A percentile compares a stretch with the other conserved stretches of the same genome.
phyloP scores from a whole-genome alignment of 352 stramenopile genomes.

The Thraustochytrium sp. region DNA sequence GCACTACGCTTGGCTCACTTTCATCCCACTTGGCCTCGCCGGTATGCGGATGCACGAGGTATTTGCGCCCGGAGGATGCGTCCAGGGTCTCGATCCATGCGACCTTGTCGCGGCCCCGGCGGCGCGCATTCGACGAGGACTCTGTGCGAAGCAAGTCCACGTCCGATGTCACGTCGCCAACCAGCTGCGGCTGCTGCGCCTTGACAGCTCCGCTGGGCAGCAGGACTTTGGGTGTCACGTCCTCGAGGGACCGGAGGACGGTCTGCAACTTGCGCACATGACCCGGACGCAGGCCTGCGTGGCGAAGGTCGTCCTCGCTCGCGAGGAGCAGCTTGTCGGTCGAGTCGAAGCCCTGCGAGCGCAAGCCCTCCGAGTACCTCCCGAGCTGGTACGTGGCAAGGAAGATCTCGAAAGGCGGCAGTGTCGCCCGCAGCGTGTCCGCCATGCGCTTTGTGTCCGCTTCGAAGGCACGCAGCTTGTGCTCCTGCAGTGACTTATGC shows the following conservation, averaged over 20 bases:
- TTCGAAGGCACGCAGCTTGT: constrained; percentile 5
- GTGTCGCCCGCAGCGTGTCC: neutral
- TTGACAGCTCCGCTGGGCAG: neutral
- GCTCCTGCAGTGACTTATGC: neutral
- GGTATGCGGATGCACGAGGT: constrained; percentile 26
- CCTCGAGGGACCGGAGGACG: neutral
- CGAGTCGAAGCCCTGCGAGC: constrained; percentile 21
- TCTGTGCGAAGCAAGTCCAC: neutral
- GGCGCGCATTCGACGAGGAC: too few species aligned
- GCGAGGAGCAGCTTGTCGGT: constrained; percentile 42
- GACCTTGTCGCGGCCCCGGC: neutral
- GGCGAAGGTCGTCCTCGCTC: neutral
- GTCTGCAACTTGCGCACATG: constrained; percentile 32
- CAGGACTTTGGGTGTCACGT: neutral
- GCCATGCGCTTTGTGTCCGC: neutral
- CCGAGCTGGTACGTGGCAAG: neutral
- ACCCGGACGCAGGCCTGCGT: neutral
- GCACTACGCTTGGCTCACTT: neutral
- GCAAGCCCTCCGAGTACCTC: neutral
- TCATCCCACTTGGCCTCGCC: constrained; percentile 41
- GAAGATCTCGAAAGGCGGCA: constrained; percentile 13
- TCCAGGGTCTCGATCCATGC: constrained; percentile 18
- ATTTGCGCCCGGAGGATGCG: neutral
- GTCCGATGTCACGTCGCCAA: neutral
- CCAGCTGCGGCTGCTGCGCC: neutral